Base-by-base conservation (phyloP, 352 stramenopile species). In the Globisporangium emineosum region DNA sequence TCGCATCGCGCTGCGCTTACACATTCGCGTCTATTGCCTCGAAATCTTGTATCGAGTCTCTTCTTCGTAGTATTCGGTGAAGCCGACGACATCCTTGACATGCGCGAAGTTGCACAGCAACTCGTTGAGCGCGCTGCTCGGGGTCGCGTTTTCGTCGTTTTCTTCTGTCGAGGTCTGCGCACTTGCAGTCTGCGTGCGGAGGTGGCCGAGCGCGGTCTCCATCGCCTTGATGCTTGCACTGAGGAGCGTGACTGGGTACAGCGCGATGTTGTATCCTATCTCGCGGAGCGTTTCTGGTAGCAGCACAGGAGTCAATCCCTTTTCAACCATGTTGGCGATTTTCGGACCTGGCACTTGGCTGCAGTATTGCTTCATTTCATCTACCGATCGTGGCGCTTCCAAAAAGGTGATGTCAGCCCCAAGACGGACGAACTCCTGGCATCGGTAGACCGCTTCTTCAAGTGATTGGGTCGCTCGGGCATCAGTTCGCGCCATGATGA, bases 361-460 rank as follows among this genome's bases (percentile, higher is more conserved):
- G 69, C 96, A 98, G 68, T 97, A 98, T 50, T 80, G 75, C 62
- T 86, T 51, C 93, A 98, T 98, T 76, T 98, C 89, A 5, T 97
- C 86, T 0, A 97, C 68, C 0, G 86, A 92, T 59, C 89, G 80
- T 1, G 93, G 94, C 5, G 94, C 93, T 60, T 98, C 96, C 7
- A 98, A 68, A 69, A 99, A 98, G 15, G 94, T 98, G 65, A 98
- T 97, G 69, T 98, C 96, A 51, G 91, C 94, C 6, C 96, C 93
- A 15, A 93, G 84, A 25, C 93, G 84, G 53, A 78, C 73, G 66
- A 98, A 98, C 58, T 93, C 89, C 27, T 95, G 73, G 78, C 92
- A 98, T 33, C 96, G 83, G 54, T 85, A 77, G 54, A 98, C 93
- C 29, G 93, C 94, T 71, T 98, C 94, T 23, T 98, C 81, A 45